Percentiles rank a stretch among this genome's conserved stretches.
phyloP scores from a whole-genome alignment of 768 basidiomycete genomes.

The Harrya chromipes region DNA sequence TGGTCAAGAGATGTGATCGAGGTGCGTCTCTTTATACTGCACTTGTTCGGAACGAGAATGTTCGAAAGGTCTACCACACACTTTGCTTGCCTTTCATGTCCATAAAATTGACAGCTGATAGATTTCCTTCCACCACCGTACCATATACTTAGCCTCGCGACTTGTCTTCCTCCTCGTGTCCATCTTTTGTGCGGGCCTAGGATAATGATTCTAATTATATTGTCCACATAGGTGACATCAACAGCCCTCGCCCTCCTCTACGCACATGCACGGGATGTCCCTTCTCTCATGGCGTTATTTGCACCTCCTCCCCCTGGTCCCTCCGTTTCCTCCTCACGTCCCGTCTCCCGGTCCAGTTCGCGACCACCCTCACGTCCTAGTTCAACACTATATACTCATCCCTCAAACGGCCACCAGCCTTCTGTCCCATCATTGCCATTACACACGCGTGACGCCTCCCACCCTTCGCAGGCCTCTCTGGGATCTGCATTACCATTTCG shows the following conservation, averaged over 20 bases:
- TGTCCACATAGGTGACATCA: slow-evolving; percentile 21
- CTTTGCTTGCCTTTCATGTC: neutral
- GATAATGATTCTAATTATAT: slow-evolving; percentile 18
- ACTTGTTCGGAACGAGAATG: slow-evolving; percentile 5
- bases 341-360: slow-evolving; percentile 21
- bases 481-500: slow-evolving; percentile 15
- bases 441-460: slow-evolving; percentile 8
- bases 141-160: too few species aligned
- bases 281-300: slow-evolving; percentile 22
- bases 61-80: slow-evolving; percentile 37
- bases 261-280: slow-evolving; percentile 22
- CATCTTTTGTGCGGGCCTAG: neutral
- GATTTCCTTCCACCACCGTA: slow-evolving; percentile 25
- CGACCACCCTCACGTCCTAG: slow-evolving; percentile 23
- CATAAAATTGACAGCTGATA: slow-evolving; percentile 47
- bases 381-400: slow-evolving; percentile 11
- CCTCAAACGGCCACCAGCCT: slow-evolving; percentile 5
- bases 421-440: slow-evolving; percentile 5
- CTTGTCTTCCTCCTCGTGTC: neutral
- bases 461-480: slow-evolving; percentile 7
- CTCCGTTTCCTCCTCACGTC: slow-evolving; percentile 9
- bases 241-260: slow-evolving; percentile 31
- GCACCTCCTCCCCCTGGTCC: slow-evolving; percentile 2
- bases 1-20: slow-evolving; percentile 60
- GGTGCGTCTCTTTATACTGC: slow-evolving; percentile 17